Conservation (phyloP, 1,284 basidiomycete genomes). For the Malassezia cuniculi region DNA sequence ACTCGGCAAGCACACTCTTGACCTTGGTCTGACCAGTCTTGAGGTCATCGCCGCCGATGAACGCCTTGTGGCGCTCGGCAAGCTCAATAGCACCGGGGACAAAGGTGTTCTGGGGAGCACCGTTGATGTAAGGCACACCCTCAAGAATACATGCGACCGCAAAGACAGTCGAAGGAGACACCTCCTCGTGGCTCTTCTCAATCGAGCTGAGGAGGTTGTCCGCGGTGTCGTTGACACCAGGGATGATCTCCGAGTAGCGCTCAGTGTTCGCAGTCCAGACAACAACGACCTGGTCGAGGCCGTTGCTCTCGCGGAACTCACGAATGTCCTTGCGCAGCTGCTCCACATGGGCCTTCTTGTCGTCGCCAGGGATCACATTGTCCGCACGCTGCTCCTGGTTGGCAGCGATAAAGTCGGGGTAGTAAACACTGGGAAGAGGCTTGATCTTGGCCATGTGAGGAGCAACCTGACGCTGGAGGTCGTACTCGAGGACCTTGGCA, state of each 20-base stretch:
- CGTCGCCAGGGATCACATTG: constrained; percentile 69
- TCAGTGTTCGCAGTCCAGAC: constrained; percentile 99
- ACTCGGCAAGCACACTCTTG: constrained; percentile 85
- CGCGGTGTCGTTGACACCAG: constrained; percentile 89
- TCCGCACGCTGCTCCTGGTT: constrained; percentile 94
- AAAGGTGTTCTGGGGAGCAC: constrained; percentile 97
- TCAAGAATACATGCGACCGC: constrained; percentile 92
- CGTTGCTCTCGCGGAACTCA: constrained; percentile 72
- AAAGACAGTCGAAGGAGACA: constrained; percentile 88
- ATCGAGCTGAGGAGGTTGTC: constrained; percentile 74
- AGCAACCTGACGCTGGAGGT: constrained; percentile 86
- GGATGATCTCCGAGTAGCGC: constrained; percentile 85
- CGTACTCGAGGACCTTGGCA: constrained; percentile 86
- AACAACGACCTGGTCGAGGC: constrained; percentile 66
- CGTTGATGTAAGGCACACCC: constrained; percentile 88
- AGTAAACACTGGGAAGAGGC: constrained; percentile 85
- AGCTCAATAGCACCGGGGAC: constrained; percentile 88
- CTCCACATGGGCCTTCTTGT: constrained; percentile 84
- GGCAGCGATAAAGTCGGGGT: constrained; percentile 61
- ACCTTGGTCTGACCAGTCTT: constrained; percentile 55
- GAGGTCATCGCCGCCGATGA: constrained; percentile 95
- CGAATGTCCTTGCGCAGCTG: constrained; percentile 84
- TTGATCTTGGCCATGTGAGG: constrained; percentile 70
- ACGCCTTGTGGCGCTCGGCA: constrained; percentile 74
- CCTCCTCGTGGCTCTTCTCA: constrained; percentile 71